phyloP scores from a whole-genome alignment of 495 filamentous ascomycete genomes.

The Baudoinia panamericana region DNA sequence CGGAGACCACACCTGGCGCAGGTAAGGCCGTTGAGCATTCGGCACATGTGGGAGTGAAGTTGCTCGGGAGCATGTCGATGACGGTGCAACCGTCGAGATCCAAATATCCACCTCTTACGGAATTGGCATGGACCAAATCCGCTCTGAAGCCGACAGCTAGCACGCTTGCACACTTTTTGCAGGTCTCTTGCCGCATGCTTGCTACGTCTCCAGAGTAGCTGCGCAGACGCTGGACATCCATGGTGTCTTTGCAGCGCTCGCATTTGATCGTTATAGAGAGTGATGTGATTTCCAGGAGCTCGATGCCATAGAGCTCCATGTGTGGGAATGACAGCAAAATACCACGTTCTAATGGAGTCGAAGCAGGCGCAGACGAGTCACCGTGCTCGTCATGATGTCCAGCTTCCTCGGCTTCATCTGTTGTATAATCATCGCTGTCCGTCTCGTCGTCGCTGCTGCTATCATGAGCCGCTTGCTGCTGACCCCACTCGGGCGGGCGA shows the following conservation, averaged over 20 bases:
- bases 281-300: slow-evolving; percentile 58
- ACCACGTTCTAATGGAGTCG: slow-evolving; percentile 41
- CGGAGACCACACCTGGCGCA: slow-evolving; percentile 49
- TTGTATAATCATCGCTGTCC: slow-evolving; percentile 28
- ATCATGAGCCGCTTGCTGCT: slow-evolving; percentile 14
- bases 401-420: slow-evolving; percentile 33
- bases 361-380: slow-evolving; percentile 19
- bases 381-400: slow-evolving; percentile 25
- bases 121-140: slow-evolving; percentile 65
- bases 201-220: slow-evolving; percentile 29
- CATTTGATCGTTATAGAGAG: slow-evolving; percentile 71
- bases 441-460: slow-evolving; percentile 23
- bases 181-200: slow-evolving; percentile 35
- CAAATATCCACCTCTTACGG: slow-evolving; percentile 67
- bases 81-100: slow-evolving; percentile 69
- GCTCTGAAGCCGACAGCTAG: slow-evolving; percentile 58
- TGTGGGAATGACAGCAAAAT: slow-evolving; percentile 72
- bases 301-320: slow-evolving; percentile 68
- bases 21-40: slow-evolving; percentile 61
- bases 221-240: slow-evolving; percentile 57
- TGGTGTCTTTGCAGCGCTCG: slow-evolving; percentile 64
- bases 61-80: slow-evolving; percentile 67
- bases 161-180: slow-evolving; percentile 63
- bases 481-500: slow-evolving; percentile 69
- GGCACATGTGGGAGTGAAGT: slow-evolving; percentile 70